Evolutionary conservation across 2,329 filamentous ascomycete species (phyloP), one percentile per base, ranked within the genome.

Genomic region (Alternaria longipes): DNA sequence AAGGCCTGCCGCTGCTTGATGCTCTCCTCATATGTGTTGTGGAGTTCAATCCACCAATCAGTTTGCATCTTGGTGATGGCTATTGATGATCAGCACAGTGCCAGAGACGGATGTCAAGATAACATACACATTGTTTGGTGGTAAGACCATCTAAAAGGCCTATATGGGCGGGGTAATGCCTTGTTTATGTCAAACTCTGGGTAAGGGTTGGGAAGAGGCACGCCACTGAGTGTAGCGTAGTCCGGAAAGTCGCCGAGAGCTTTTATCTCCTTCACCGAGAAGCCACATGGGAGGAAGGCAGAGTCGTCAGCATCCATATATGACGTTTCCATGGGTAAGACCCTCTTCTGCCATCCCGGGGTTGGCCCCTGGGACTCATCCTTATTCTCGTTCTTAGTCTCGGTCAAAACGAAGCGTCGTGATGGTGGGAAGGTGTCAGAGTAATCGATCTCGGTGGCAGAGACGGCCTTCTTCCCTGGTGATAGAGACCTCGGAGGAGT

Each of bases 41-140:
- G 92, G 2, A 97, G 84, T 78, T 97, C 93, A n/a, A 97, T 82
- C 93, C 93, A 97, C 87, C 90, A 97, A 74, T 96, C 89, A 0
- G 88, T 81, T 63, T 97, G 91, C 77, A 95, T 81, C 68, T 92
- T 96, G 44, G 86, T 89, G 8, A 94, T 81, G 2, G 92, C 91
- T 95, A 61, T 3, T 26, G 12, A 14, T 12, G 16, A 45, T 66
- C 20, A 65, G 52, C 51, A 42, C 38, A 9, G 38, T 54, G 40
- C 8, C 49, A 8, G 3, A 18, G 72, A 20, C 5, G 9, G 28
- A 49, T 11, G 4, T 14, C 42, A 24, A 22, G 1, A 20, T 5
- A 34, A 84, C 89, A 69, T 85, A 94, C 92, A 91, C 93, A 97
- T 96, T 0, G 92, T 96, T 74, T 97, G 93, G 74, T 95, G 91